A percentile compares a stretch with the other conserved stretches of the same genome.
Conservation (phyloP, 148 eudicot genomes). For the Spergularia marina region DNA sequence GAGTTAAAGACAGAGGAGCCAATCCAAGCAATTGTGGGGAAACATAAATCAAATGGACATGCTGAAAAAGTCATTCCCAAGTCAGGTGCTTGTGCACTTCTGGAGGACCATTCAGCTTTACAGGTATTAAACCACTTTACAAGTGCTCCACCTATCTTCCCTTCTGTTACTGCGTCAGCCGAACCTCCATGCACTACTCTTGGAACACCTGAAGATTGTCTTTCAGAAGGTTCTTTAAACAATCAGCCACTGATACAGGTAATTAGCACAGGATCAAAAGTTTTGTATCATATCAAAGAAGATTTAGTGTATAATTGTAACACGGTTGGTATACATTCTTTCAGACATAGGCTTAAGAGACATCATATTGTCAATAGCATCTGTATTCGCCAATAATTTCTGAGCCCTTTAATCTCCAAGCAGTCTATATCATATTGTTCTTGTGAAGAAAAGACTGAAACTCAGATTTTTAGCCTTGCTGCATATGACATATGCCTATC, state of each 20-base stretch:
- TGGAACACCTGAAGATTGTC: conserved; percentile 19
- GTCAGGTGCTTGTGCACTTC: conserved; percentile 11
- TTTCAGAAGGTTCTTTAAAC: conserved; percentile 2
- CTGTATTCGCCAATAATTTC: not conserved
- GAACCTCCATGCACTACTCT: conserved; percentile 12
- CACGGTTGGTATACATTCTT: not conserved
- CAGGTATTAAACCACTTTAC: conserved; percentile 8
- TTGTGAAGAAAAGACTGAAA: not conserved
- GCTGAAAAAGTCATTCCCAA: conserved; percentile 6
- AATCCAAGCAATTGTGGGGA: conserved; percentile 5
- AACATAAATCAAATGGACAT: conserved; percentile 2
- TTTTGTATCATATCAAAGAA: not conserved
- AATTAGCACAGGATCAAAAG: not conserved
- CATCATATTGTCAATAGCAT: not conserved
- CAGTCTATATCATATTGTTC: not conserved
- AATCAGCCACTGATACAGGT: conserved; percentile 26
- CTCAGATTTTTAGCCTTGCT: conserved; percentile 1
- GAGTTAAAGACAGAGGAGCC: conserved; percentile 5
- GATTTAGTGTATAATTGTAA: not conserved
- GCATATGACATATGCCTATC: not conserved
- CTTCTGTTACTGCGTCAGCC: conserved; percentile 21
- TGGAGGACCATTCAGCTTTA: conserved; percentile 14
- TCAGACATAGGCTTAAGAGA: not conserved
- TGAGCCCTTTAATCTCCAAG: not conserved
- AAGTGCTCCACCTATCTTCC: conserved; percentile 8